Evolutionary conservation across 2,329 filamentous ascomycete genomes (phyloP).

Genomic region (Raffaelea arxii): DNA sequence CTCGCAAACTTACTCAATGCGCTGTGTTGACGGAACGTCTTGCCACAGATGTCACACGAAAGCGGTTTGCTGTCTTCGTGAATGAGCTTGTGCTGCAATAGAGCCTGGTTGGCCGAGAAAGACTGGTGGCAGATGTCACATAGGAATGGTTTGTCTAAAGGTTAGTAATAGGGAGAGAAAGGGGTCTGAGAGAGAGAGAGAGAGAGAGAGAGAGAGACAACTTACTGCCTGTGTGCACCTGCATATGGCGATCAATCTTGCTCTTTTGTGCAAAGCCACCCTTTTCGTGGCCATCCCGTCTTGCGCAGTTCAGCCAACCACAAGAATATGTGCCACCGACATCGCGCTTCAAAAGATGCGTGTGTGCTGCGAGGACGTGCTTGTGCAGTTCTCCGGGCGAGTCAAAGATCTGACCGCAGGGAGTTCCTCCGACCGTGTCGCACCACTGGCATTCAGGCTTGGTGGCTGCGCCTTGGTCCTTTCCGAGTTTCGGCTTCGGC

Average conservation of each 20-base stretch:
- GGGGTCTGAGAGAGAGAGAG: background rate
- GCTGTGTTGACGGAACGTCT: constrained; percentile 57
- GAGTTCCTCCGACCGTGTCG: constrained; percentile 10
- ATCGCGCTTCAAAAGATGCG: constrained; percentile 33
- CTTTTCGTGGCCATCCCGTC: constrained; percentile 28
- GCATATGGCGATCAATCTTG: constrained; percentile 56
- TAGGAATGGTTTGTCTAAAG: constrained; percentile 46
- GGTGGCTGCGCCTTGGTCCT: background rate
- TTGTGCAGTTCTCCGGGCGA: constrained; percentile 41
- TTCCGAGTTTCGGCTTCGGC: too few species aligned
- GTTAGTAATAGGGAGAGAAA: background rate
- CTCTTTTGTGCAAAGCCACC: constrained; percentile 48
- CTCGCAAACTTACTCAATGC: constrained; percentile 44
- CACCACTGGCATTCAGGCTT: constrained; percentile 20
- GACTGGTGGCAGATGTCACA: constrained; percentile 45
- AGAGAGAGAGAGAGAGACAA: constrained; percentile 8
- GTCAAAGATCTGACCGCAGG: constrained; percentile 25
- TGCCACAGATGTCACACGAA: constrained; percentile 44
- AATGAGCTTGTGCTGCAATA: constrained; percentile 57
- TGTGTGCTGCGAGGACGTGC: constrained; percentile 43
- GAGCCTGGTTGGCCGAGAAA: constrained; percentile 58
- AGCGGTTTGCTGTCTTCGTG: constrained; percentile 59
- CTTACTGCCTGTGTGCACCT: constrained; percentile 56
- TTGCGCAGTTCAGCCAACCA: constrained; percentile 45
- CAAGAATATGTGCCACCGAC: constrained; percentile 38